Evolutionary conservation across 2,329 filamentous ascomycete genomes (phyloP), one percentile per base, ranked within the genome.

Genomic region (Hypoxylon sp.): DNA sequence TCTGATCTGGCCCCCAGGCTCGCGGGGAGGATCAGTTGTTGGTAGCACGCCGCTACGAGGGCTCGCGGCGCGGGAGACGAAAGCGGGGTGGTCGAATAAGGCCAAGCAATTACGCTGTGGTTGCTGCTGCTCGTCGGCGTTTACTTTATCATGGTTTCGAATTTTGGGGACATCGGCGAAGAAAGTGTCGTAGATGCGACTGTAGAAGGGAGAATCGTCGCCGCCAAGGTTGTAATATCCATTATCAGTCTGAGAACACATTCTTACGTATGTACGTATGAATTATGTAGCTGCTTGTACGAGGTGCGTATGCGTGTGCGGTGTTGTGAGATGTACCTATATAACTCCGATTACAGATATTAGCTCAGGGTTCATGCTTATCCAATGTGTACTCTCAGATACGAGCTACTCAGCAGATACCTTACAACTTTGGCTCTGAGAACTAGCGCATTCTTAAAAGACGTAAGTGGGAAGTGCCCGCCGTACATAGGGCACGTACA

Each of bases 41-140:
- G 67, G 71, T 73, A 56, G 64, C 71, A 72, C 72, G 67, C 61
- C 67, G 56, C 64, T 45, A 60, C 65, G 60, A 40, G 63, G 61
- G 24, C 51, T 72, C 61, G 68, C 69, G 56, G 61, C 30, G 65
- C 67, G 59, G 62, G 62, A 40, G 59, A 56, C 11, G 61, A 64
- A 59, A 60, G 56, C 56, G 62, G 53, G 62, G 55, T 54, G 54
- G 33, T 20, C 11, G 20, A 62, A 53, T 36, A 64, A 62, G 50
- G 45, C 46, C 42, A 61, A 56, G 4, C 46, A 53, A 59, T 32
- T 56, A 49, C 57, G 30, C 49, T 64, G 51, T 33, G 42, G 40
- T 33, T 46, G 63, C 12, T 54, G 52, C 28, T 56, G 48, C n/a
- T 28, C 22, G 45, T 40, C n/a, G 18, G 62, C 44, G 32, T 52